Base-by-base conservation (phyloP, 2,329 filamentous ascomycete genomes). In the Ciborinia camelliae region DNA sequence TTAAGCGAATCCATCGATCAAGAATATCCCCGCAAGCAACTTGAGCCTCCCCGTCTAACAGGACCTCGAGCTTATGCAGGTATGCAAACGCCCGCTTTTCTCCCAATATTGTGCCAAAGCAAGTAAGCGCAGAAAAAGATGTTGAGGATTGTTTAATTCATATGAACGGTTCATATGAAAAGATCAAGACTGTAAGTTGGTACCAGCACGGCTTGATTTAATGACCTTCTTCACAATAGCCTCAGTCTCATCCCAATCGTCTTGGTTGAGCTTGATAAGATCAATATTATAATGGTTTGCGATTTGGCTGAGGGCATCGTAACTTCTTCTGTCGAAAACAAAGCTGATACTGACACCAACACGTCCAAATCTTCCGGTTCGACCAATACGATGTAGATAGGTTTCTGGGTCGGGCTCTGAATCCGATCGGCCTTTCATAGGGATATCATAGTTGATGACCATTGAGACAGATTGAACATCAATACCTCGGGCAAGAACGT, bases 261-360 rank as follows among this genome's bases (percentile, higher is more conserved):
- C 84, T 3, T 91, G 91, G 69, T 92, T 87, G 57, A 99, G 85
- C 70, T 89, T 88, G 54, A 91, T 87, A 66, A 97, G 86, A 71
- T 92, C 86, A 52, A 95, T 92, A 65, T 85, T 83, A 77, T 96
- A 97, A 76, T 90, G 88, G 18, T 83, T 79, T 65, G 90, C 88
- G 73, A 98, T 99, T n/a, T 85, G 79, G 71, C 87, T 86, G 55
- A 99, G 84, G 71, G 91, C 90, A 52, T 85, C 77, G 83, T 88
- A 98, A 76, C 92, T 95, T 71, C 85, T 85, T 75, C 88, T 86
- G 78, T 96, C 92, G 71, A 92, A 91, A 62, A 99, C 91, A 72
- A 99, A 97, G 69, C 90, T 96, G 75, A 99, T 93, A 65, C 91
- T 93, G 71, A 98, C 95, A 73, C 95, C 95, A 41, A 98, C 92